Conservation (phyloP, 2,329 filamentous ascomycete species). For the Immersiporthe knoxdaviesiana region DNA sequence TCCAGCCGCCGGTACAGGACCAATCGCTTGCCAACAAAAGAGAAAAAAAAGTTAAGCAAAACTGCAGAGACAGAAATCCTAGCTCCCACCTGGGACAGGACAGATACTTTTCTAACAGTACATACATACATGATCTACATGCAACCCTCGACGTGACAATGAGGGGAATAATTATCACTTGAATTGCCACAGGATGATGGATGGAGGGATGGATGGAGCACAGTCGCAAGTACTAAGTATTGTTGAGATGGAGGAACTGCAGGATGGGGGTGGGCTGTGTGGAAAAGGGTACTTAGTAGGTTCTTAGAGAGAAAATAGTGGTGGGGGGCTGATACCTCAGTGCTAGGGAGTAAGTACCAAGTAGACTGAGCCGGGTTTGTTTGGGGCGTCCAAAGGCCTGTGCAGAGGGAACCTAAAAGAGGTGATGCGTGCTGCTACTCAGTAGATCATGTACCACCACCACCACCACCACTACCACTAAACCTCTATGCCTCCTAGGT, state of each 20-base stretch:
- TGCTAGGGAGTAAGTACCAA: too few species aligned
- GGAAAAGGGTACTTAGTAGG: too few species aligned
- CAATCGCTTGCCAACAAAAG: constrained; percentile 8
- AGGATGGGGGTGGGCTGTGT: neutral
- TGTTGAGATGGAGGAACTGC: constrained; percentile 2
- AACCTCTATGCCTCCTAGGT: too few species aligned
- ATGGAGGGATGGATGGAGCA: neutral
- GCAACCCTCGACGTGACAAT: neutral
- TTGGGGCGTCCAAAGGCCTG: neutral
- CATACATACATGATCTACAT: neutral
- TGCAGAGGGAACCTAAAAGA: neutral
- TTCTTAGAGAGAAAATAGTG: neutral
- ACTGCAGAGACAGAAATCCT: neutral
- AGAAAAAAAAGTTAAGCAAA: neutral
- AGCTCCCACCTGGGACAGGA: neutral
- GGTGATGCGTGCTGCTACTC: constrained; percentile 3
- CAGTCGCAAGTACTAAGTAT: neutral
- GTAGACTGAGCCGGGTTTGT: neutral
- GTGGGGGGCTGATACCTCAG: neutral
- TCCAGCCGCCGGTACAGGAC: constrained; percentile 2
- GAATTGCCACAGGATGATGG: neutral
- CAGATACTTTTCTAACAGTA: too few species aligned
- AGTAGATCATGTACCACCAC: neutral
- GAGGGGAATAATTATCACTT: neutral
- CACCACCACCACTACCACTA: too few species aligned